Evolutionary conservation across 805 yeast species (phyloP), one percentile per base, ranked within the genome.

Genomic region (Metschnikowia matae): DNA sequence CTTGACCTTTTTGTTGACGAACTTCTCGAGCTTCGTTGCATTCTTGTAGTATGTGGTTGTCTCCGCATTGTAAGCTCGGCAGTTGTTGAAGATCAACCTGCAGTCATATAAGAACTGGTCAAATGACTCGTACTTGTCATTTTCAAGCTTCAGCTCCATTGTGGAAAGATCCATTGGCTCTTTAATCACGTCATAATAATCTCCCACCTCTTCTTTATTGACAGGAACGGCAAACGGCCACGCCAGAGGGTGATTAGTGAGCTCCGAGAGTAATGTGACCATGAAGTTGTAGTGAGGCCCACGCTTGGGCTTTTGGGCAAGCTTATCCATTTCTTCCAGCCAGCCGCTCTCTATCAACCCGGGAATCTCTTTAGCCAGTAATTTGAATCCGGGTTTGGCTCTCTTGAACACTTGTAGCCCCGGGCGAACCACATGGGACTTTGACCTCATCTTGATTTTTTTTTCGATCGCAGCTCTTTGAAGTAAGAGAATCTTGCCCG

Each of bases 221-320:
- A 94, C 99, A 2, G 99, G 96, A 49, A 83, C 86, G 42, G 90
- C 82, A 69, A 94, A 94, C 36, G 99, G 99, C 99, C 99, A 94
- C 26, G 97, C 92, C 3, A 96, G 88, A 0, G 98, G 95, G 68
- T 94, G 96, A 64, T 88, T 89, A 62, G 89, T 94, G 72, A 94
- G 67, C 62, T 94, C 99, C 6, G 89, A 82, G 39, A 94, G 75
- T 15, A 94, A 69, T 49, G 89, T 89, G 59, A 88, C 89, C 96
- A 94, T 91, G 54, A 87, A 86, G 41, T 94, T 94, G 70, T 88
- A 88, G 70, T 94, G 97, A 8, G 97, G 96, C 2, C 95, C 89
- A 49, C 97, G 75, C 65, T 90, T 89, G 2, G 99, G 98, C 62
- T 89, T 81, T 62, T 95, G 92, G 0, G 98, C 98, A 52, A 94